These are phyloP conservation scores for Avena sativa DNA, from an alignment of 176 grass and related monocot species.

Conservation along the genomic window DNA sequence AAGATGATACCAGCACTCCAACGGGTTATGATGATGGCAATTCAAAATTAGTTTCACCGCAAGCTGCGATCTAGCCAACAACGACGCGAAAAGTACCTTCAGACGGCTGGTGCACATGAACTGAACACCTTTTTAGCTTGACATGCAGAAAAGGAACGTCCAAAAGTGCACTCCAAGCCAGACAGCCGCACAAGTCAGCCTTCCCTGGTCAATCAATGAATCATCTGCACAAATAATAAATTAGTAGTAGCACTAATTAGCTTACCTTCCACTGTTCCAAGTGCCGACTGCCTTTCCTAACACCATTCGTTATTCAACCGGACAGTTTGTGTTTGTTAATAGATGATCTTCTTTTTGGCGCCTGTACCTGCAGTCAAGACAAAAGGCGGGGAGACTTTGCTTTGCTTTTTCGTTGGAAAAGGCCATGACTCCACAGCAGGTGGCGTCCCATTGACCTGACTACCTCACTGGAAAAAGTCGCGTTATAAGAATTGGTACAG, in stretches of 20 bases:
- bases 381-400: neutral
- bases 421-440: neutral
- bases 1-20: too few species aligned
- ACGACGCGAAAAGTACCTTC: too few species aligned
- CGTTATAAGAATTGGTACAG: neutral
- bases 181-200: slow-evolving; percentile 23
- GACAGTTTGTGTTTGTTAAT: neutral
- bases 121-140: too few species aligned
- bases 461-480: neutral
- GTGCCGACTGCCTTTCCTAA: neutral
- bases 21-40: too few species aligned
- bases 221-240: neutral
- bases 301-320: neutral
- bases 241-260: neutral
- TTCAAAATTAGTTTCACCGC: too few species aligned
- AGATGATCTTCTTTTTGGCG: neutral
- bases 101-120: too few species aligned
- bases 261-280: neutral
- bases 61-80: too few species aligned
- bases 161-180: neutral
- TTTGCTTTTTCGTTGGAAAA: slow-evolving; percentile 18
- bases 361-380: neutral
- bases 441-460: neutral
- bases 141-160: neutral
- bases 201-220: neutral